phyloP scores from a whole-genome alignment of 192 early-diverging fungal genomes.

The Entomortierella beljakovae region DNA sequence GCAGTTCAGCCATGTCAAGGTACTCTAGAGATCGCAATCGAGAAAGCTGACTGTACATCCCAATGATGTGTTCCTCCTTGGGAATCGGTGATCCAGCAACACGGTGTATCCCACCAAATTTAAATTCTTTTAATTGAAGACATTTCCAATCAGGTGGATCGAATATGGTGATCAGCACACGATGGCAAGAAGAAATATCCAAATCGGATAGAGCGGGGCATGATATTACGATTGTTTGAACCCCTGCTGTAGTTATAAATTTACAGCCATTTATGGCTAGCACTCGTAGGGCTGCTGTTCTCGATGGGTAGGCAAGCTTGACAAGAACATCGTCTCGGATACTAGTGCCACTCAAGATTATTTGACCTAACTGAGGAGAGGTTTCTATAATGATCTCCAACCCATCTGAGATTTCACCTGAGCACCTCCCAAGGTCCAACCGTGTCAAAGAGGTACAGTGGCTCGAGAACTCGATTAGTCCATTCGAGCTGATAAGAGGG shows the following conservation, averaged over 20 bases:
- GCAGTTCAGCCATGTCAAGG: background rate
- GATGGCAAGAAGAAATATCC: background rate
- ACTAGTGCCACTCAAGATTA: background rate
- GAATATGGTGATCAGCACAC: background rate
- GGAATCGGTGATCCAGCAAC: background rate
- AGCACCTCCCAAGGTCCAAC: background rate
- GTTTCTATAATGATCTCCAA: background rate
- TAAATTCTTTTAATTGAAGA: background rate
- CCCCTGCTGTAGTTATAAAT: background rate
- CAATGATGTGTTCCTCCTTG: background rate
- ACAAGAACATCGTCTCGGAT: background rate
- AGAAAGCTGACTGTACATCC: background rate
- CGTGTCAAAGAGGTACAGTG: background rate
- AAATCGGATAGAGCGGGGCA: background rate
- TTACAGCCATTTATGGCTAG: background rate
- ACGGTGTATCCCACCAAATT: background rate
- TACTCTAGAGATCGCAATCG: background rate
- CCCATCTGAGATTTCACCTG: background rate
- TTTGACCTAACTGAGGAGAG: background rate
- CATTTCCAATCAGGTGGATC: background rate
- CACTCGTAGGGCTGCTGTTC: background rate
- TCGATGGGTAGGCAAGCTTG: background rate
- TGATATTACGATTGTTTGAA: background rate
- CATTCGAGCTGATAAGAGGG: background rate
- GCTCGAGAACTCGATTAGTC: background rate